Evolutionary conservation across 495 filamentous ascomycete genomes (phyloP), one percentile per base, ranked within the genome.

Genomic region (Bathelium albidoporum): DNA sequence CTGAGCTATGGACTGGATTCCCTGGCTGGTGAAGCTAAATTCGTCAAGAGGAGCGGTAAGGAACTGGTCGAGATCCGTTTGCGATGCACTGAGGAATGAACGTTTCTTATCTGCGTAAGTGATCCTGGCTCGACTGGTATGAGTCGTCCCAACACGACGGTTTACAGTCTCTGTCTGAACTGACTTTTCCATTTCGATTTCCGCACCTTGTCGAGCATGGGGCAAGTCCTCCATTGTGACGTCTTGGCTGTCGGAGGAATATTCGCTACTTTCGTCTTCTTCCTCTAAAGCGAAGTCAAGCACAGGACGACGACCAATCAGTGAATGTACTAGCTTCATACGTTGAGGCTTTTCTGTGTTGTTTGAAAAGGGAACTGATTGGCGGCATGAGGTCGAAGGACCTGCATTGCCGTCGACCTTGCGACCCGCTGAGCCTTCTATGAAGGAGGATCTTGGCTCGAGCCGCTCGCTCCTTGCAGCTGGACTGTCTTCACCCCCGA

Each of bases 61-160:
- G 4, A 73, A 32, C 36, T 65, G 71, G 20, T 68, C 63, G 20
- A 55, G 24, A 29, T 55, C 49, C 7, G 2, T 29, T 16, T 26
- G 49, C 24, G 49, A 24, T 45, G 86, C 83, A 68, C 80, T 76
- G 18, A 87, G 69, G 53, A 85, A 85, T 26, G 84, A 83, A 32
- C 85, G 78, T 65, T 84, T 81, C 29, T 78, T 79, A 14, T 39
- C 49, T n/a, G 82, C 81, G 73, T 88, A 88, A 9, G 85, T 88
- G 34, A 84, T 73, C 60, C 74, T 81, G 5, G 77, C 75, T 24
- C 79, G 73, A 59, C 63, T 67, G 18, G 11, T 39, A 26, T 59
- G 53, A 0, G 59, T 45, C 49, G 29, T 28, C 2, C 49, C 49
- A 55, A 24, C 2, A 20, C 49, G 49, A 55, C 49, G 49, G 11